A percentile compares a stretch with the other conserved stretches of the same genome.
These are phyloP conservation scores for Pestalotiopsis sp. DNA, from an alignment of 2,329 filamentous ascomycete species.

Conservation along the genomic window DNA sequence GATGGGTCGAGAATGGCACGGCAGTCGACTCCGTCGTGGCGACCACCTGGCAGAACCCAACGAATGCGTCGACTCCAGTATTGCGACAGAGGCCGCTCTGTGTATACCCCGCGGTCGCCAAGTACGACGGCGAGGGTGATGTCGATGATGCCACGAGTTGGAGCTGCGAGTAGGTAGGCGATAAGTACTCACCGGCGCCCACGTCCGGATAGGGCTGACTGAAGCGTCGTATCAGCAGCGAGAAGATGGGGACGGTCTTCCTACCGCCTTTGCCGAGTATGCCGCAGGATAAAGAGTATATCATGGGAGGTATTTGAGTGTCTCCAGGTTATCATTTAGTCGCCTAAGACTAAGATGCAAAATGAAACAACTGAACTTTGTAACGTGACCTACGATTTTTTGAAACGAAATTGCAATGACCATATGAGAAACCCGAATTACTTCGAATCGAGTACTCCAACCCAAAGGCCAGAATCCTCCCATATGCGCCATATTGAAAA, in stretches of 20 bases:
- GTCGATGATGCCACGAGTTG: conserved; percentile 1
- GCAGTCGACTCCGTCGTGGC: conserved; percentile 12
- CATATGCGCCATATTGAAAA: too few species aligned
- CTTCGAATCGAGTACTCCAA: too few species aligned
- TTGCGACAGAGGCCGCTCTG: neutral
- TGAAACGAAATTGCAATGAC: too few species aligned
- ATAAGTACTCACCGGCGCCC: neutral
- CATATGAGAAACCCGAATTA: too few species aligned
- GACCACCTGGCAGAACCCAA: conserved; percentile 10
- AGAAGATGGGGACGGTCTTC: neutral
- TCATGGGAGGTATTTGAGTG: neutral
- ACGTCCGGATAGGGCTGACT: neutral
- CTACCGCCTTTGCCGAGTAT: neutral
- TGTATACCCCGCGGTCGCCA: neutral
- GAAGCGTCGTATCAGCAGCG: neutral
- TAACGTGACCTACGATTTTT: too few species aligned
- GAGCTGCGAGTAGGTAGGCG: conserved; percentile 3
- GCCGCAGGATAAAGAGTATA: neutral
- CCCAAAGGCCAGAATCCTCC: too few species aligned
- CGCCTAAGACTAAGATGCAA: too few species aligned
- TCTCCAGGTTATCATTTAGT: too few species aligned
- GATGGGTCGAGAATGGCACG: conserved; percentile 32
- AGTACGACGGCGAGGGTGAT: neutral
- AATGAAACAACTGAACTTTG: too few species aligned
- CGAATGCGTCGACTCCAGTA: neutral